Evolutionary conservation across 2,329 filamentous ascomycete genomes (phyloP).

Genomic region (Cladosporium sp.): DNA sequence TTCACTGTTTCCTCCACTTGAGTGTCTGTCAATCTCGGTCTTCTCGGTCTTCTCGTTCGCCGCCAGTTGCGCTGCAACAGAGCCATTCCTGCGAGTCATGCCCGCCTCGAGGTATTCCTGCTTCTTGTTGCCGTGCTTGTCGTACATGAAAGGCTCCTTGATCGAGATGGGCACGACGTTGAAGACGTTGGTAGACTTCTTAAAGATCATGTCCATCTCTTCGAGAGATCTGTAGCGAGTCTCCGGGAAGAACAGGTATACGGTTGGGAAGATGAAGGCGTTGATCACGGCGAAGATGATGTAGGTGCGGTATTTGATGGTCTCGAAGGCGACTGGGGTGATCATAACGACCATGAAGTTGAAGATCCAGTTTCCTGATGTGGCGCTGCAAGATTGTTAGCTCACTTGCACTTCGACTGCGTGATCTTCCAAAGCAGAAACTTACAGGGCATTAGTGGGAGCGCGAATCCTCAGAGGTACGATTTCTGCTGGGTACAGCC

Average conservation of each 20-base stretch:
- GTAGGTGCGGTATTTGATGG: slow-evolving; percentile 57
- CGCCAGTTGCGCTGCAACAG: slow-evolving; percentile 14
- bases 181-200: slow-evolving; percentile 50
- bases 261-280: slow-evolving; percentile 50
- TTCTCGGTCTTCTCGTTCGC: slow-evolving; percentile 7
- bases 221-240: slow-evolving; percentile 61
- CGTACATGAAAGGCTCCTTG: slow-evolving; percentile 52
- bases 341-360: slow-evolving; percentile 37
- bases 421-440: too few species aligned
- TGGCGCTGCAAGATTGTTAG: slow-evolving; percentile 26
- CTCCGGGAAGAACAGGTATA: slow-evolving; percentile 49
- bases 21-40: neutral
- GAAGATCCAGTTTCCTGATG: slow-evolving; percentile 57
- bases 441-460: slow-evolving; percentile 27
- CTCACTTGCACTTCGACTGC: neutral
- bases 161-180: slow-evolving; percentile 49
- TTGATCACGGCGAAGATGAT: slow-evolving; percentile 65
- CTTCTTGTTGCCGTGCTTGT: slow-evolving; percentile 53
- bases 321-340: slow-evolving; percentile 23
- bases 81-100: slow-evolving; percentile 20
- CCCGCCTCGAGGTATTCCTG: slow-evolving; percentile 45
- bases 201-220: slow-evolving; percentile 58
- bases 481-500: slow-evolving; percentile 30
- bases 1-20: slow-evolving; percentile 5
- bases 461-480: slow-evolving; percentile 32